Evolutionary conservation across 345 rosid genomes (phyloP).

Genomic region (Heritiera fomes): DNA sequence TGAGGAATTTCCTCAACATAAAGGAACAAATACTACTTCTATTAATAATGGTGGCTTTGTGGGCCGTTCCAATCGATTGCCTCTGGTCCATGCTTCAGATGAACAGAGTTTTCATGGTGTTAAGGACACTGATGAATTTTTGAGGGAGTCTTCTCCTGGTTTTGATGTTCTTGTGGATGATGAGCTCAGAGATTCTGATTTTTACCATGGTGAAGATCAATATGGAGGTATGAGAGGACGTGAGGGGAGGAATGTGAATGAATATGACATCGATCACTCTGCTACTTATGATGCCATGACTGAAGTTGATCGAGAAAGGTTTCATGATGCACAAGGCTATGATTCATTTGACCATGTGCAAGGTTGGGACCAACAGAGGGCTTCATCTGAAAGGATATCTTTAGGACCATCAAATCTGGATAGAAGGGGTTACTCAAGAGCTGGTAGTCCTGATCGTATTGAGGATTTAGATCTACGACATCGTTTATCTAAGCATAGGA

Average conservation of each 20-base stretch:
- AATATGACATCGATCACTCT: constrained; percentile 47
- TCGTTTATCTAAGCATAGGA: constrained; percentile 66
- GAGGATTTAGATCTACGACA: constrained; percentile 65
- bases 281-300: constrained; percentile 48
- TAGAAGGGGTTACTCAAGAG: constrained; percentile 46
- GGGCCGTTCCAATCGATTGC: constrained; percentile 41
- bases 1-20: constrained; percentile 47
- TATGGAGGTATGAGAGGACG: constrained; percentile 54
- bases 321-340: constrained; percentile 42
- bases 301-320: constrained; percentile 50
- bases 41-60: constrained; percentile 39
- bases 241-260: constrained; percentile 58
- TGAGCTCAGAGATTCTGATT: constrained; percentile 69
- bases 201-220: constrained; percentile 69
- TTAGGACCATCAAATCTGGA: constrained; percentile 46
- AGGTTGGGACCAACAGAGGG: constrained; percentile 60
- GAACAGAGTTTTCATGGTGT: constrained; percentile 54
- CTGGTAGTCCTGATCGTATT: constrained; percentile 50
- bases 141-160: constrained; percentile 92
- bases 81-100: constrained; percentile 41
- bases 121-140: constrained; percentile 64
- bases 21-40: constrained; percentile 32
- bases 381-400: constrained; percentile 53
- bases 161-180: constrained; percentile 96
- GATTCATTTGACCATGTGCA: constrained; percentile 54